Percentiles rank a stretch among this genome's conserved stretches.
phyloP scores from a whole-genome alignment of 768 basidiomycete species.

The Agrocybe pediades region DNA sequence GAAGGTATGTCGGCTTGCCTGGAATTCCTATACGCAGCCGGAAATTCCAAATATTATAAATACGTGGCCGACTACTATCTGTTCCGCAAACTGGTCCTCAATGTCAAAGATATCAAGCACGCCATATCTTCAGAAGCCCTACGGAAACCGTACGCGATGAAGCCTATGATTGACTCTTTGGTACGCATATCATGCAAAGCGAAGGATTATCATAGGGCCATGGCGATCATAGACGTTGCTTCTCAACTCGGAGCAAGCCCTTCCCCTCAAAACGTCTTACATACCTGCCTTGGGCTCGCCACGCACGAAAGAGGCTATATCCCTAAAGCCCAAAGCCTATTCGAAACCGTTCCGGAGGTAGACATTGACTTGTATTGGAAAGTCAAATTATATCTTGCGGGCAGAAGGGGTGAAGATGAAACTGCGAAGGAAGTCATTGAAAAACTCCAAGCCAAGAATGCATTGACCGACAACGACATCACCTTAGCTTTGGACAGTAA shows the following conservation, averaged over 20 bases:
- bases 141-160: neutral
- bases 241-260: neutral
- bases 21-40: neutral
- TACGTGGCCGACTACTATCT: neutral
- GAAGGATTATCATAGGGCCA: neutral
- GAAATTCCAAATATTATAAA: neutral
- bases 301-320: neutral
- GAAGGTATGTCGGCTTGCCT: neutral
- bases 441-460: neutral
- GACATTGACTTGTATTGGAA: neutral
- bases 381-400: neutral
- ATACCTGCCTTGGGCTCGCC: neutral
- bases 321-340: slow-evolving; percentile 1
- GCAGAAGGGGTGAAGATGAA: neutral
- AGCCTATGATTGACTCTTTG: neutral
- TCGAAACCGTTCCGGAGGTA: slow-evolving; percentile 1
- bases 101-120: neutral
- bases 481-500: slow-evolving; percentile 48
- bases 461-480: slow-evolving; percentile 8
- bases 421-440: neutral
- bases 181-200: neutral
- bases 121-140: neutral
- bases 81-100: neutral
- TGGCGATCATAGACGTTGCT: slow-evolving; percentile 4
- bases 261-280: neutral